Base-by-base conservation (phyloP, 805 yeast genomes). In the Candida silvicultrix region DNA sequence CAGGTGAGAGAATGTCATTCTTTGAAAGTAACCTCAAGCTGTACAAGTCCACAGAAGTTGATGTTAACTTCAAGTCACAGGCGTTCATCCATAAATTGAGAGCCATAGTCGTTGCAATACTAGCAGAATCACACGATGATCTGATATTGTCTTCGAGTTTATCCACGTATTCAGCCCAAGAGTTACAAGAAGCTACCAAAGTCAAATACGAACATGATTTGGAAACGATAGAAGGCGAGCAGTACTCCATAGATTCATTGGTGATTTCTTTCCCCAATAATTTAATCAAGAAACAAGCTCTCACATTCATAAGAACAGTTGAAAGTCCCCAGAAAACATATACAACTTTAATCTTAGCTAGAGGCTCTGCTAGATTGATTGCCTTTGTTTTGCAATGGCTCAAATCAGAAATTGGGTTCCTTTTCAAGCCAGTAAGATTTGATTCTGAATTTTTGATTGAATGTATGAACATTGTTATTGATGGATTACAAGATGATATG, bases 301-400 rank as follows among this genome's bases (percentile, higher is more conserved):
- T 56, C 37, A 51, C 54, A 2, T 48, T 56, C 28, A 35, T 15
- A 11, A 32, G 5, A 19, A 32, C 9, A 38, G 12, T 22, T 18
- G n/a, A 45, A 41, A 42, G 49, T 41, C 15, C 23, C 8, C 11
- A 28, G 40, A 19, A 48, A 41, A 8, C 45, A 32, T 44, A 25
- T 44, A 34, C 49, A 32, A 53, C 47, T 9, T 51, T 49, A 40
- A 42, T 50, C 18, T 44, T 52, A 36, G 38, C 48, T 11, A 45
- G 38, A 28, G 48, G 44, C 21, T 44, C 44, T 20, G 43, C 59
- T 46, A 52, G 57, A 45, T 38, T 49, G 47, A 39, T 46, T 37
- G 42, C 41, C 38, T 38, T 62, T 44, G 25, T 64, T 20, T 37
- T 57, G 1, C 56, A 60, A 8, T 64, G 67, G 67, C 45, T 67